phyloP scores from a whole-genome alignment of 352 stramenopile genomes.

The Aphanomyces invadans region DNA sequence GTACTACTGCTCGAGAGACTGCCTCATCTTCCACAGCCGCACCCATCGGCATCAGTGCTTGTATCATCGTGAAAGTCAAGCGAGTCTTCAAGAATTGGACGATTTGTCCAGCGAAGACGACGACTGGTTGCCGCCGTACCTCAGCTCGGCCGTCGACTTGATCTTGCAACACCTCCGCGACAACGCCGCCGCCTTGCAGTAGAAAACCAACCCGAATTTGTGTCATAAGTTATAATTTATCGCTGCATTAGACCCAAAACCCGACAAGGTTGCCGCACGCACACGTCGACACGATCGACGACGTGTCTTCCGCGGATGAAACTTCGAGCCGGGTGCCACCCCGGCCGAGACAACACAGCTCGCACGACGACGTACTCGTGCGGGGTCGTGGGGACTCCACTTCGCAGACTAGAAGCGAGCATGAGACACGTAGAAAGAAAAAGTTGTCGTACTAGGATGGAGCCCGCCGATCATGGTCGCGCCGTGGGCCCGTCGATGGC shows the following conservation, averaged over 20 bases:
- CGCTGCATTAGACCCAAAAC: neutral
- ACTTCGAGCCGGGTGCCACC: neutral
- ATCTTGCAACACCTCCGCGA: neutral
- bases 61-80: neutral
- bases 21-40: constrained; percentile 1
- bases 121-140: neutral
- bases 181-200: neutral
- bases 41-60: neutral
- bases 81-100: neutral
- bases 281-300: neutral
- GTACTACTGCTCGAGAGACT: neutral
- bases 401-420: neutral
- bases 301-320: neutral
- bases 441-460: neutral
- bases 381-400: neutral
- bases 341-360: constrained; percentile 1
- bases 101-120: neutral
- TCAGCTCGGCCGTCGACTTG: neutral
- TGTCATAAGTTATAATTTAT: neutral
- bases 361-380: neutral
- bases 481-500: neutral
- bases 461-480: neutral
- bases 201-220: too few relatives aligned
- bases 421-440: neutral
- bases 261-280: neutral